Conservation (phyloP, 805 yeast genomes). For the Suhomyces sp. region DNA sequence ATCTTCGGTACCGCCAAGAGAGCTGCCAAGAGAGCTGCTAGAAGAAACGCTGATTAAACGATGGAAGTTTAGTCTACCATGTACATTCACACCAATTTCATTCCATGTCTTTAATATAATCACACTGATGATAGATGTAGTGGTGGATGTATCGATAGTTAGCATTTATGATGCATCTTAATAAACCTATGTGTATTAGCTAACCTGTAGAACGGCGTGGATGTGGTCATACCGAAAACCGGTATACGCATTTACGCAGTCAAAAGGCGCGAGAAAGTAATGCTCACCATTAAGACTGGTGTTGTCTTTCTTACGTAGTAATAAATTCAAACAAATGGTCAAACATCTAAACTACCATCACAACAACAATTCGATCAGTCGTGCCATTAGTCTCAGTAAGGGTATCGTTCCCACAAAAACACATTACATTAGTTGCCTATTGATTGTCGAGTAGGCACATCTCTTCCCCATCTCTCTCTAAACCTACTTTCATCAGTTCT, state of each 20-base stretch:
- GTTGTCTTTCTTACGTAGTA: no score
- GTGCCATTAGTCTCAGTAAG: no score
- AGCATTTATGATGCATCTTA: conserved; percentile 11
- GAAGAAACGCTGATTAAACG: conserved; percentile 80
- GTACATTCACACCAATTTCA: conserved; percentile 1
- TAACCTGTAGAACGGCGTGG: background rate
- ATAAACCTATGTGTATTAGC: conserved; percentile 7
- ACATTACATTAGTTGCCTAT: no score
- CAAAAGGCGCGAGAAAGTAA: background rate
- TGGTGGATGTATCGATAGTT: conserved; percentile 2
- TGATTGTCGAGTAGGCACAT: no score
- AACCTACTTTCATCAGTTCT: background rate
- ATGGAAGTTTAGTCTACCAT: background rate
- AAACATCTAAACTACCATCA: no score
- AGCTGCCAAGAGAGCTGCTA: conserved; percentile 89
- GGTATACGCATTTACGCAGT: background rate
- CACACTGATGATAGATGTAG: background rate
- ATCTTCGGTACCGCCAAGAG: conserved; percentile 97
- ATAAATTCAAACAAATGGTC: no score
- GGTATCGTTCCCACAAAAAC: no score
- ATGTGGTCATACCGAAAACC: background rate
- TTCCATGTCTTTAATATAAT: conserved; percentile 2
- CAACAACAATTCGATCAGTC: no score
- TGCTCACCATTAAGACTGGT: no score
- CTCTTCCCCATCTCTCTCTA: no score